A percentile compares a stretch with the other conserved stretches of the same genome.
Evolutionary conservation across 2,329 filamentous ascomycete genomes (phyloP).

Genomic region (Colletotrichum sp.): DNA sequence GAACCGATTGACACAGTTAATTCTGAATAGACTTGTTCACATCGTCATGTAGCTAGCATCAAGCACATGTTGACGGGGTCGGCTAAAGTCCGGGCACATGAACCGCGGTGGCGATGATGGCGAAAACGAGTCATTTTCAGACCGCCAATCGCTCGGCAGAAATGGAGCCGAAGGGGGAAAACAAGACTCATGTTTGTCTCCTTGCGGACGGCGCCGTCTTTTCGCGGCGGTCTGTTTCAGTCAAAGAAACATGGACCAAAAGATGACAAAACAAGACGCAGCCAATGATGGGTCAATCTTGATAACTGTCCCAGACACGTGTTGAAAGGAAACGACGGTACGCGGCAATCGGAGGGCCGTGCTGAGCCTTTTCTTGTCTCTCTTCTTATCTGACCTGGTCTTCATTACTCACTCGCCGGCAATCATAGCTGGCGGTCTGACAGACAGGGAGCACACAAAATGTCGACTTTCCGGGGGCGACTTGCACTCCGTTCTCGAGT

Average conservation of each 20-base stretch:
- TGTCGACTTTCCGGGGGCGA: not conserved
- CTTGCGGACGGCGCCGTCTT: not conserved
- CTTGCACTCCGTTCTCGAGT: not conserved
- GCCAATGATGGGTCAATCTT: not conserved
- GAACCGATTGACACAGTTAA: not conserved
- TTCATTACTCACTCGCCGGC: not conserved
- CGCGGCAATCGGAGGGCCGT: not conserved
- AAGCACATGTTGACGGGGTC: not conserved
- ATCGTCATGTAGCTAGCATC: not conserved
- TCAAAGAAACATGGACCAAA: not conserved
- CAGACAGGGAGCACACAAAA: not conserved
- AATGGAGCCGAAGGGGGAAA: not conserved
- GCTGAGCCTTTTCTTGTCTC: not conserved
- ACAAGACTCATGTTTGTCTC: not conserved
- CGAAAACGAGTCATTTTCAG: not conserved
- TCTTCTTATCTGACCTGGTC: not conserved
- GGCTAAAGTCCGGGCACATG: not conserved
- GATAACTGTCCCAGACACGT: not conserved
- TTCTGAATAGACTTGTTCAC: fast-evolving
- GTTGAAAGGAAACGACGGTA: not conserved
- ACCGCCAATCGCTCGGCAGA: not conserved
- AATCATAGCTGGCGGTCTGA: not conserved
- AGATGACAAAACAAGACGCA: not conserved
- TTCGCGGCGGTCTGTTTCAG: not conserved
- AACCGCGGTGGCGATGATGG: not conserved